A percentile compares a stretch with the other conserved stretches of the same genome.
phyloP scores from a whole-genome alignment of 192 early-diverging fungal species.

The Phlyctochytrium arcticum region DNA sequence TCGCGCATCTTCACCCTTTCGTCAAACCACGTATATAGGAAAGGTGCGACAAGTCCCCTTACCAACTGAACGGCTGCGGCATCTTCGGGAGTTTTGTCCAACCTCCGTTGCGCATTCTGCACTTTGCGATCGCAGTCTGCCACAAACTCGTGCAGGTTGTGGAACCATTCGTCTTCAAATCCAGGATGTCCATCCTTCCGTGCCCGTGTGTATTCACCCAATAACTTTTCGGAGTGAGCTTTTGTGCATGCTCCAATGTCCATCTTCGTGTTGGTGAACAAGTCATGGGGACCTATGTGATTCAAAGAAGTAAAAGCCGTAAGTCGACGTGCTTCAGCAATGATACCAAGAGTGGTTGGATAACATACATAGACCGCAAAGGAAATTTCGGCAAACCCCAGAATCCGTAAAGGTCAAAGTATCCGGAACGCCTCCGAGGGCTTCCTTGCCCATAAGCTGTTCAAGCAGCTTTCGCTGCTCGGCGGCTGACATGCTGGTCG shows the following conservation, averaged over 20 bases:
- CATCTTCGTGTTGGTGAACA: constrained; percentile 47
- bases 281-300: constrained; percentile 38
- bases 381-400: constrained; percentile 41
- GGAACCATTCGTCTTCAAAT: constrained; percentile 45
- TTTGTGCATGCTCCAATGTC: constrained; percentile 49
- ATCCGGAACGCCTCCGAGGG: constrained; percentile 43
- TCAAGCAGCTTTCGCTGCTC: constrained; percentile 33
- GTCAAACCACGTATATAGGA: no score
- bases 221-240: constrained; percentile 43
- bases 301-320: not conserved
- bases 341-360: not conserved
- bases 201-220: constrained; percentile 46
- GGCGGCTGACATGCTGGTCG: constrained; percentile 19
- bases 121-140: constrained; percentile 51
- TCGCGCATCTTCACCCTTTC: constrained; percentile 20
- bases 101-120: constrained; percentile 34
- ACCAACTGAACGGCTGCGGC: constrained; percentile 23
- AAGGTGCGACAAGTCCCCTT: not conserved
- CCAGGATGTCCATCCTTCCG: constrained; percentile 24
- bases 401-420: constrained; percentile 37
- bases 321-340: no score
- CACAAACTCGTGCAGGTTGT: constrained; percentile 40
- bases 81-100: constrained; percentile 52
- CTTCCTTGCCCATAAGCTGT: constrained; percentile 50
- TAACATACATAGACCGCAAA: constrained; percentile 40